Evolutionary conservation across 495 filamentous ascomycete genomes (phyloP), one percentile per base, ranked within the genome.

Genomic region (Xylaria intraflava): DNA sequence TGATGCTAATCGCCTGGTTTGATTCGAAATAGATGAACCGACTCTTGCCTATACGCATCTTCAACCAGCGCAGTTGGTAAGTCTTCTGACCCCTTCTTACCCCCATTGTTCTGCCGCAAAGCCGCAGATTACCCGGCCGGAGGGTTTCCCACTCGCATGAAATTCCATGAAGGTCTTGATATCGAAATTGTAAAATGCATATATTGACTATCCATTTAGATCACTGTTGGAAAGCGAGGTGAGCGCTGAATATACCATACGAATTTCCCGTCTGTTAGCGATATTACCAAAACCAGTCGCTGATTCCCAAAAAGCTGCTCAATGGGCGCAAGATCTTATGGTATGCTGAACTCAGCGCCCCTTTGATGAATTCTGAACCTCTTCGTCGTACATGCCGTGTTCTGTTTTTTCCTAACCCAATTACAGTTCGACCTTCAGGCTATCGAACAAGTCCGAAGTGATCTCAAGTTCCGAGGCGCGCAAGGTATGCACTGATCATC

Each of bases 301-400:
- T n/a, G 85, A 96, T 20, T 90, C 90, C 47, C 83, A 83, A 62
- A 72, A 85, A 58, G 83, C 88, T 7, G 62, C 62, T 10, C 82
- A 90, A 57, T 96, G 92, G 91, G 83, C 86, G 38, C 88, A 93
- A 66, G 89, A 96, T 64, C 78, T 97, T 14, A 72, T 93, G 58
- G 85, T 92, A 48, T 19, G 44, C 26, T 19, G 17, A 48, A 35
- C 20, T 20, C 27, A 48, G 23, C 23, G 19, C 24, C 23, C 20
- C 9, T 30, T 16, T 22, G 5, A n/a, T 35, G 30, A 24, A 36
- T 6, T 9, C 1, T 9, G n/a, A n/a, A n/a, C n/a, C n/a, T 26
- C n/a, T 17, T 3, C 9, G 24, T 10, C 8, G 11, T 49, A 26
- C 14, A 1, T 11, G 19, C 24, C 16, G 8, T 23, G n/a, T n/a